Base-by-base conservation (phyloP, 345 rosid genomes). In the Salix dunnii region DNA sequence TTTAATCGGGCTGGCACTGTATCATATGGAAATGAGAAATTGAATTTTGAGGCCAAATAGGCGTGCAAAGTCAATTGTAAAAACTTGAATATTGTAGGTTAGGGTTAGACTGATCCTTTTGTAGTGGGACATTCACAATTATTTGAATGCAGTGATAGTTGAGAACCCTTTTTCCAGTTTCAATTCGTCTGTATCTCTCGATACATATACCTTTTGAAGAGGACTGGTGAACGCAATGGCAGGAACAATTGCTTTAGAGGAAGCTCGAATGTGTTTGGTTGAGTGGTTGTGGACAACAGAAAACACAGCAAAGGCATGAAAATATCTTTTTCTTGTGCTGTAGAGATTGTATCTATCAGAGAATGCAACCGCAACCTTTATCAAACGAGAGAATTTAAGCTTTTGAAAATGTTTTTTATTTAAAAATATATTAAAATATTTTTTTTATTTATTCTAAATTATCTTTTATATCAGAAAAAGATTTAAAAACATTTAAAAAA, bases 51-150 rank as follows among this genome's bases (percentile, higher is more conserved):
- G 64, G 78, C 74, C 51, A 36, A 64, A 69, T 42, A 0, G 82
- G 79, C 77, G 48, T 46, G 17, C 68, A 40, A 63, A 75, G 76
- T 72, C 78, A 61, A 79, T 82, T 75, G 68, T 58, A 72, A 85
- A 63, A 58, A 63, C 31, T 23, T 27, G 80, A 68, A 58, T 70
- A 53, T 64, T 70, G 43, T 80, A 79, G 78, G 23, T 30, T 82
- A 79, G 80, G 60, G 72, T 10, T 80, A 72, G 75, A 72, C 77
- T 31, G 80, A 82, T 78, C 80, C 71, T 72, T 71, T 76, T 67
- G 87, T 84, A 79, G 83, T 28, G 43, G 33, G 65, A 67, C 77
- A 79, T 71, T 77, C 75, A 65, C 53, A 67, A 76, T 81, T 81
- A 43, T 60, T 80, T 71, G 85, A 80, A 82, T 79, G 78, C 78